Base-by-base conservation (phyloP, 2,329 filamentous ascomycete genomes). In the Sphaerostilbella broomeana region DNA sequence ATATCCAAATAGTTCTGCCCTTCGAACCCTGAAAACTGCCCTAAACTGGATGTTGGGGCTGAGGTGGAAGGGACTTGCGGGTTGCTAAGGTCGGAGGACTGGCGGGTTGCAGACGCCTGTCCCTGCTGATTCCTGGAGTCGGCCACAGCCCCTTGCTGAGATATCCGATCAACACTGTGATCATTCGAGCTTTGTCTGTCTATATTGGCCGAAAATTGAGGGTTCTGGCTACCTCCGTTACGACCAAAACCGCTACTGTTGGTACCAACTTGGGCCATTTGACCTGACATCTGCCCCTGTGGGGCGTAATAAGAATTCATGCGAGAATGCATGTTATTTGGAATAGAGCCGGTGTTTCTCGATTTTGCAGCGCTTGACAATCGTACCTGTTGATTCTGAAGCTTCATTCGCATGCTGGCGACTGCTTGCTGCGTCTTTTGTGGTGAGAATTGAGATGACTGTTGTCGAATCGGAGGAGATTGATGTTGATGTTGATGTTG, bases 1-100 rank as follows among this genome's bases (percentile, higher is more conserved):
- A 57, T 51, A 24, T 51, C 43, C 15, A 55, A 38, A 11, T 55
- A 56, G 32, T 38, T 50, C 24, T 51, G 49, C 18, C 49, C 47
- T 4, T 32, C 19, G 28, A 51, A 56, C 22, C 38, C 35, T 4
- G 46, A 46, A 28, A 51, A 51, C 16, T 47, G 43, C 19, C 25
- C 32, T 22, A 53, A 42, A 20, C 34, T 37, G 6, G 43, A 32
- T 9, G 47, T 27, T 11, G 44, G 40, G 5, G 43, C 15, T n/a
- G 47, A 42, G 11, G 45, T 39, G 25, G 41, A 37, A 12, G 43
- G 41, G 13, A 45, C 40, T 25, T 51, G 48, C 27, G 39, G 44
- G 29, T 36, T 32, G 17, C 21, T 16, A 28, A 44, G 48, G 13
- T 35, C 43, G 2, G 41, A 34, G 8, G 44, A 35, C 6, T 43